These are phyloP conservation scores for Globisporangium nagaii DNA, from an alignment of 352 stramenopile species.

Conservation along the genomic window DNA sequence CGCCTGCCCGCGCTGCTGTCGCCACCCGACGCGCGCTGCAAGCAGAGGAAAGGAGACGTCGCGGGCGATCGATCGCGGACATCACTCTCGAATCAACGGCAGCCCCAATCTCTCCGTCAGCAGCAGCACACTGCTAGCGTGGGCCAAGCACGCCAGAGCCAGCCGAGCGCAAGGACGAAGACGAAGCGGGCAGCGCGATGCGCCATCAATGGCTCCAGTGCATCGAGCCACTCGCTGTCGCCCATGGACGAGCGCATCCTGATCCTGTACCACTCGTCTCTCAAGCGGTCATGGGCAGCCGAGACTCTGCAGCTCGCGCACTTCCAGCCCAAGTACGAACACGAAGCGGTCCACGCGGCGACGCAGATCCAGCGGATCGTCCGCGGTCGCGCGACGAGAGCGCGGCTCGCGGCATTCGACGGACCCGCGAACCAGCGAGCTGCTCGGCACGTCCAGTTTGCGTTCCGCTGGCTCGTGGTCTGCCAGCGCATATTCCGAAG, in stretches of 20 bases:
- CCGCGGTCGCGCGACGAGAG: conserved; percentile 27
- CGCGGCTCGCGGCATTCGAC: conserved; percentile 26
- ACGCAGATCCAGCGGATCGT: conserved; percentile 52
- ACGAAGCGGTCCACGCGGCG: conserved; percentile 54
- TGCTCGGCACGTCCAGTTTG: conserved; percentile 29
- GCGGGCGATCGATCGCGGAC: not conserved
- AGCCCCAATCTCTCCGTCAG: not conserved
- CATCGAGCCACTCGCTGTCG: conserved; percentile 11
- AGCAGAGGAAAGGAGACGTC: not conserved
- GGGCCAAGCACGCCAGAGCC: too few species aligned
- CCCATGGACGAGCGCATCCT: conserved; percentile 54
- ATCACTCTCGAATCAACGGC: not conserved
- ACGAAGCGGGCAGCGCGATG: not conserved
- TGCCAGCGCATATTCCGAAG: conserved; percentile 17
- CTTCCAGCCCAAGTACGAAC: conserved; percentile 18
- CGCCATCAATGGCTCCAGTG: not conserved
- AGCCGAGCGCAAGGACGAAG: not conserved
- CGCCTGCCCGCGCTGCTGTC: not conserved
- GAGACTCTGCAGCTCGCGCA: not conserved
- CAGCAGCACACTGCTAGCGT: too few species aligned
- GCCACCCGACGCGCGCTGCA: not conserved
- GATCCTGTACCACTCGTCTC: conserved; percentile 55
- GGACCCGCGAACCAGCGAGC: conserved; percentile 33
- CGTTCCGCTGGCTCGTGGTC: conserved; percentile 22
- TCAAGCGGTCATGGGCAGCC: conserved; percentile 25